Evolutionary conservation across 176 grass and related monocot genomes (phyloP).

Genomic region (Carex pumila): DNA sequence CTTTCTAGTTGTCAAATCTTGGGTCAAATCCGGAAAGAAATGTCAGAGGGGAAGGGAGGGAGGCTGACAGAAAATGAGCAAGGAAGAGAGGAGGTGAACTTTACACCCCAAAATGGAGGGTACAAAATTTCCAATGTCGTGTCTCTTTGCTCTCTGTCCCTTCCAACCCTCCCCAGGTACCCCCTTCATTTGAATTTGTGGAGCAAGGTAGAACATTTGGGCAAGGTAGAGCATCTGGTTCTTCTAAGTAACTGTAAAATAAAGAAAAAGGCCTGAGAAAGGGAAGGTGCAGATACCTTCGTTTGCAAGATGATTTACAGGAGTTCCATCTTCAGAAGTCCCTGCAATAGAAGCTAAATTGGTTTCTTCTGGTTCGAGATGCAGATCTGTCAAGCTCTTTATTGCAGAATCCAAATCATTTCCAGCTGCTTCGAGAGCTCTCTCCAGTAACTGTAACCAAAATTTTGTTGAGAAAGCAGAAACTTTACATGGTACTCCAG

Average conservation of each 20-base stretch:
- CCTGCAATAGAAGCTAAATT: conserved; percentile 27
- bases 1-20: neutral
- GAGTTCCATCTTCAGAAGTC: conserved; percentile 24
- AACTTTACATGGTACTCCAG: neutral
- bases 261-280: neutral
- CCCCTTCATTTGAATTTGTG: neutral
- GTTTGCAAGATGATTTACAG: neutral
- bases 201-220: neutral
- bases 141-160: neutral
- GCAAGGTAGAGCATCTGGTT: neutral
- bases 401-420: conserved; percentile 87
- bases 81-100: neutral
- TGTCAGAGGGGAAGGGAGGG: neutral
- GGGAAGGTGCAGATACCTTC: neutral
- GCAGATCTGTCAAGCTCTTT: conserved; percentile 63
- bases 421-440: conserved; percentile 58
- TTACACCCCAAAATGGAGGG: neutral
- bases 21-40: neutral
- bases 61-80: neutral
- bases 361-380: conserved; percentile 33
- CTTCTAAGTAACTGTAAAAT: neutral
- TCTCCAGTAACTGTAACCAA: conserved; percentile 66
- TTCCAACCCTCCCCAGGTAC: neutral
- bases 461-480: conserved; percentile 4
- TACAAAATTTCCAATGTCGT: neutral